Evolutionary conservation across 495 filamentous ascomycete species (phyloP).

Genomic region (Hypoxylon crocopeplum): DNA sequence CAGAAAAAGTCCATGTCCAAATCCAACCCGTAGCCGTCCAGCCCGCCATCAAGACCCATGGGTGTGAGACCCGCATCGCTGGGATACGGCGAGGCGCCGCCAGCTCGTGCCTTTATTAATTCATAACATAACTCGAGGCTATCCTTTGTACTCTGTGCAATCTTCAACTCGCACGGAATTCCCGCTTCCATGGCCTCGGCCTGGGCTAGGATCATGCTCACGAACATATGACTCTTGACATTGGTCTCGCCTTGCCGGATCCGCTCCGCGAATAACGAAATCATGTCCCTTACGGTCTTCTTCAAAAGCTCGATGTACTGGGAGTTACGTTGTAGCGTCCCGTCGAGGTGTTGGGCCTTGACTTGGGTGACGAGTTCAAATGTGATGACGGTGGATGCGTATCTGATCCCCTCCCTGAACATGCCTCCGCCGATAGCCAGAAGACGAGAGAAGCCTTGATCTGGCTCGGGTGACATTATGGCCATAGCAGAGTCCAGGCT

Average conservation of each 20-base stretch:
- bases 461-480: conserved; percentile 54
- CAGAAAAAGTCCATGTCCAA: conserved; percentile 35
- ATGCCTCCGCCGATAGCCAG: conserved; percentile 54
- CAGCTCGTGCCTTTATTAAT: conserved; percentile 30
- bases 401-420: conserved; percentile 54
- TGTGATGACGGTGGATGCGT: conserved; percentile 42
- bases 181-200: conserved; percentile 45
- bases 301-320: conserved; percentile 43
- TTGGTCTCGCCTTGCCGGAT: conserved; percentile 58
- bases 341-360: conserved; percentile 42
- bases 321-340: conserved; percentile 33
- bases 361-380: conserved; percentile 48
- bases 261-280: conserved; percentile 46
- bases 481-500: conserved; percentile 59
- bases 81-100: conserved; percentile 3
- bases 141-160: conserved; percentile 36
- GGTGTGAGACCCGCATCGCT: conserved; percentile 20
- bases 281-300: conserved; percentile 43
- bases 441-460: conserved; percentile 49
- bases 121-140: conserved; percentile 40
- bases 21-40: conserved; percentile 27
- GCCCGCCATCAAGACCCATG: conserved; percentile 11
- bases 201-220: conserved; percentile 53
- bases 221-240: conserved; percentile 55
- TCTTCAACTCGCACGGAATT: conserved; percentile 24